Base-by-base conservation (phyloP, 352 stramenopile species). In the Globisporangium nagaii region DNA sequence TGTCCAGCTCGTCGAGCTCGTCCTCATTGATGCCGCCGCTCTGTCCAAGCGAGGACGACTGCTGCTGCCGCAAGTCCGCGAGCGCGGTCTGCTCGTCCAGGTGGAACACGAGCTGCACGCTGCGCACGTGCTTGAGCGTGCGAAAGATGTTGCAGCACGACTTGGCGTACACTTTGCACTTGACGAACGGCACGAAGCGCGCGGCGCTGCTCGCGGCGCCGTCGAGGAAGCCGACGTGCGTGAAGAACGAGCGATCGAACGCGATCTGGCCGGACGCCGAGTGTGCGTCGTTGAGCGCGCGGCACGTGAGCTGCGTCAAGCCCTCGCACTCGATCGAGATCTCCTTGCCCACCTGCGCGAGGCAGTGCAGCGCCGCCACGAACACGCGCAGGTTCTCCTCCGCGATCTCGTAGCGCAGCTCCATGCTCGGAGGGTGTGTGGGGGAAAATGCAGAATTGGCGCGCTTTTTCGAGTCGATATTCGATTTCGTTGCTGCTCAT, bases 261-360 rank as follows among this genome's bases (percentile, higher is more conserved):
- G 65, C 50, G 51, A 94, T 68, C 40, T 84, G 63, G 2, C 69
- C 79, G 17, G 81, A 89, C 24, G 81, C 84, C 43, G 84, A 94
- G 60, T 89, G 84, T 59, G 84, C 79, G 47, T 94, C 84, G 60
- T 94, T 94, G 44, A 94, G 70, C 52, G 78, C 78, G 45, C 81
- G 82, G 19, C 75, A 77, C 32, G 71, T 90, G 44, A 94, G 65
- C 36, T 70, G 59, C 17, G 58, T 28, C 4, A 51, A 54, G 39
- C 52, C 62, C n/a, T 93, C 79, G 57, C 71, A 79, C 69, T 94
- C 82, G 19, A 92, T 52, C 2, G 78, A 84, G 4, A 94, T 44
- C 63, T 94, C 82, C 65, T 90, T 91, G 49, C 82, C 80, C 6
- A 91, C 66, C 57, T 92, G 81, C 46, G 76, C 68, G 41, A 94